Base-by-base conservation (phyloP, 495 filamentous ascomycete genomes). In the Talaromyces trachyspermus region DNA sequence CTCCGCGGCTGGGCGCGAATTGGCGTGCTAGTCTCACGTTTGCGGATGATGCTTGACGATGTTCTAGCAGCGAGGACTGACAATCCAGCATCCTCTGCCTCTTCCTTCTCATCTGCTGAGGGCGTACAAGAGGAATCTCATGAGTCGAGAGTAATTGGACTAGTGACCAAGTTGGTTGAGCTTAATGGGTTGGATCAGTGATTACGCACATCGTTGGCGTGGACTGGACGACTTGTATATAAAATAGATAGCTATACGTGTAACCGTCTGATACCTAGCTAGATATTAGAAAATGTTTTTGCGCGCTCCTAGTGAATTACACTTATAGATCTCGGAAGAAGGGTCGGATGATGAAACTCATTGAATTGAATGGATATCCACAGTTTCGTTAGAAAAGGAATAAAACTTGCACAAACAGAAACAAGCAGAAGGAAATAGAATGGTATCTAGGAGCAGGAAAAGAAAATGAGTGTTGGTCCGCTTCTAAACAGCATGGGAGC, bases 1-100 rank as follows among this genome's bases (percentile, higher is more conserved):
- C 67, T 97, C 18, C 77, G 89, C 5, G 92, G 92, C 2, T 97
- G 94, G 92, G 94, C 94, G 2, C 72, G 94, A 17, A 90, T 98
- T 44, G 92, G 92, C 9, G 91, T 95, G 5, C 64, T 98, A 45
- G 85, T 96, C 10, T 86, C 83, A 11, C 73, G 89, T 42, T 63
- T 98, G 41, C 72, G 94, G 48, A 81, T 78, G 39, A 85, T 97
- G 81, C 71, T 98, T 11, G 94, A 98, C 61, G 77, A 81, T 54
- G 71, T 92, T 29, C 76, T 98, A 49, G 81, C 82, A 50, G 62
- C 70, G 41, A 87, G 86, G 58, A 79, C 95, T 38, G 87, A 92
- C 54, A 81, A 90, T 48, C 87, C 89, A 2, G 67, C 66, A 5
- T 49, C 77, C 50, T 62, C 56, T 9, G 12, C 26, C 9, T 45